Evolutionary conservation across 495 filamentous ascomycete genomes (phyloP), one percentile per base, ranked within the genome.

Genomic region (Penicillium goetzii): DNA sequence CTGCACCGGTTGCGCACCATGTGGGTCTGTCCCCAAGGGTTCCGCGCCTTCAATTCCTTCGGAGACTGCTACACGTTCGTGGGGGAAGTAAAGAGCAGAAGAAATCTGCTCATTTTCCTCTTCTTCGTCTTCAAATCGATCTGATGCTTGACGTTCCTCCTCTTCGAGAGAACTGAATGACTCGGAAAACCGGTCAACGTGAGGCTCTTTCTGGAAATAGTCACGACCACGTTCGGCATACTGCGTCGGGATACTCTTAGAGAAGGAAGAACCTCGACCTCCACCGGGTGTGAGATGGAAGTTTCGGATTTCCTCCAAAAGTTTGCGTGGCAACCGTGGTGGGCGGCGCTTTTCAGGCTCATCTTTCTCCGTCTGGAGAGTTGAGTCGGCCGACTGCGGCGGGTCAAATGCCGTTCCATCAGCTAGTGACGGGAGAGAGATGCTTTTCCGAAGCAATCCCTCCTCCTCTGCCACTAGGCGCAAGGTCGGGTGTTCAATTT

Each of bases 101-200:
- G 91, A 93, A 52, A 99, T 97, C 74, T 97, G 92, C 70, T 98
- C 95, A 72, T 93, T 87, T 25, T 91, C 90, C 45, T 92, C 93
- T 58, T 97, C 92, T 28, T 97, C 92, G 36, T 90, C 90, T 57
- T 90, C 90, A 49, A 70, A 68, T 84, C 82, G 56, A 74, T 76
- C 60, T 74, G 79, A 73, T 82, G 81, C 64, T 25, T 72, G 71
- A 54, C 66, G 68, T 30, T 71, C 71, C 59, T 69, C 73, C 45
- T 66, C 65, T 38, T 77, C 71, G 14, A 66, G 53, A 10, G 70
- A 70, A 54, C 69, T 72, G 0, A 75, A 58, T 1, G 68, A 61
- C 1, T 72, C 66, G 2, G 72, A 64, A 28, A 65, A 70, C 12
- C 65, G 33, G 38, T 72, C 63, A 25, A 63, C 56, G 55, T 68